Evolutionary conservation across 2,329 filamentous ascomycete genomes (phyloP), one percentile per base, ranked within the genome.

Genomic region (Arthrobotrys musiformis): DNA sequence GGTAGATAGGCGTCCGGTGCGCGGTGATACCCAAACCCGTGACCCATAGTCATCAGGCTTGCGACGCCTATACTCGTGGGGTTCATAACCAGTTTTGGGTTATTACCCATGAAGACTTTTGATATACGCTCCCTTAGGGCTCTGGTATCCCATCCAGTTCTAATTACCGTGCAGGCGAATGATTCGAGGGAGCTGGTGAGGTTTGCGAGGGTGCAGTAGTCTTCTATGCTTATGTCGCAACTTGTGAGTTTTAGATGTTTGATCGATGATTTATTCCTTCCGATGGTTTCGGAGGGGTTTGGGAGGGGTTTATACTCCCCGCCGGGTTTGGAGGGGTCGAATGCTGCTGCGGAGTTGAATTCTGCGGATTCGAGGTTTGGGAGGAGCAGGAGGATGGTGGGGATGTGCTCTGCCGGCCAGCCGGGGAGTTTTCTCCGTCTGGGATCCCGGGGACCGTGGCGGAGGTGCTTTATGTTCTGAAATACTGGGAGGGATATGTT

Each of bases 401-500:
- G 7, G 8, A 54, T 35, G 13, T 33, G 8, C 15, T 54, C 28
- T 2, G 50, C 50, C 13, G 50, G 50, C 50, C 50, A 33, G 15
- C 50, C 50, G 11, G 9, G 1, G 26, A 6, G n/a, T 26, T 24
- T 15, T 22, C 19, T 24, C 19, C 44, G 44, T 24, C 8, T 15
- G 46, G 11, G 8, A 7, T 1, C 2, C 0, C 5, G 3, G 13
- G 13, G 19, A n/a, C 35, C 64, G 8, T 68, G 48, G 2, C 50
- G n/a, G 33, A 68, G 60, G 15, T 60, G 50, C 19, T 22, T 68
- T 19, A 68, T 2, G 17, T 52, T 68, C 19, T n/a, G 37, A 42
- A 15, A 68, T 8, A 2, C 64, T 52, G 1, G 64, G 50, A 17
- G 60, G 15, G 2, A 37, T 2, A 24, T 30, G 13, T 54, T 35